Evolutionary conservation across 1,284 basidiomycete genomes (phyloP).

Genomic region (Sanguinoderma infundibulare): DNA sequence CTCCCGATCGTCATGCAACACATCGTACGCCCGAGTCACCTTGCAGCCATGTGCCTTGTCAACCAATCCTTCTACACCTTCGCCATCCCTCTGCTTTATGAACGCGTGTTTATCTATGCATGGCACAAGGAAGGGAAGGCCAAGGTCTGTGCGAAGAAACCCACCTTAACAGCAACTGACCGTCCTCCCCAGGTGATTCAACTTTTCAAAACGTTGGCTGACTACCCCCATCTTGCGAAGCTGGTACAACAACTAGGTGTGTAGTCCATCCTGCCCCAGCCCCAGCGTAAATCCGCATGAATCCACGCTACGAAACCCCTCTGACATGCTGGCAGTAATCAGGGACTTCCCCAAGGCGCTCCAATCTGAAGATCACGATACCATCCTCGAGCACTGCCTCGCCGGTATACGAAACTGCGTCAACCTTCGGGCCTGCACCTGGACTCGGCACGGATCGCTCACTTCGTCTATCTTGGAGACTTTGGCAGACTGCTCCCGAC

Average conservation of each 20-base stretch:
- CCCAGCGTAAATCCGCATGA: background rate
- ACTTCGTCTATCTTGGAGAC: slow-evolving; percentile 57
- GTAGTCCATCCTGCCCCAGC: slow-evolving; percentile 18
- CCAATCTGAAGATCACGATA: slow-evolving; percentile 33
- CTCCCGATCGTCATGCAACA: slow-evolving; percentile 55
- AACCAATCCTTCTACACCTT: slow-evolving; percentile 56
- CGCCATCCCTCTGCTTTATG: slow-evolving; percentile 55
- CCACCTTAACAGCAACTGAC: background rate
- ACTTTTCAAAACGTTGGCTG: slow-evolving; percentile 56
- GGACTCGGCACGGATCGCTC: slow-evolving; percentile 78
- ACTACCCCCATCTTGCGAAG: slow-evolving; percentile 52
- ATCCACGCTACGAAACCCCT: background rate
- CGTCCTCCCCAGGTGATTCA: slow-evolving; percentile 46
- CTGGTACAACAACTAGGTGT: slow-evolving; percentile 59
- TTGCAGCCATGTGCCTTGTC: slow-evolving; percentile 57
- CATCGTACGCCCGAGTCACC: slow-evolving; percentile 54
- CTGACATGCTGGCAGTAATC: slow-evolving; percentile 50
- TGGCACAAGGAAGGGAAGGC: slow-evolving; percentile 68
- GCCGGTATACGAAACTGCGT: slow-evolving; percentile 61
- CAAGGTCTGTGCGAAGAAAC: slow-evolving; percentile 51
- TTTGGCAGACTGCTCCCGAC: slow-evolving; percentile 43
- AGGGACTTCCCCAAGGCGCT: slow-evolving; percentile 66
- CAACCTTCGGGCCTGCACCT: slow-evolving; percentile 64
- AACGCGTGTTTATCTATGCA: slow-evolving; percentile 59
- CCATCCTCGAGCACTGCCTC: slow-evolving; percentile 45